These are phyloP conservation scores for Geoglossum cookeanum DNA, from an alignment of 2,329 filamentous ascomycete genomes.

Conservation along the genomic window DNA sequence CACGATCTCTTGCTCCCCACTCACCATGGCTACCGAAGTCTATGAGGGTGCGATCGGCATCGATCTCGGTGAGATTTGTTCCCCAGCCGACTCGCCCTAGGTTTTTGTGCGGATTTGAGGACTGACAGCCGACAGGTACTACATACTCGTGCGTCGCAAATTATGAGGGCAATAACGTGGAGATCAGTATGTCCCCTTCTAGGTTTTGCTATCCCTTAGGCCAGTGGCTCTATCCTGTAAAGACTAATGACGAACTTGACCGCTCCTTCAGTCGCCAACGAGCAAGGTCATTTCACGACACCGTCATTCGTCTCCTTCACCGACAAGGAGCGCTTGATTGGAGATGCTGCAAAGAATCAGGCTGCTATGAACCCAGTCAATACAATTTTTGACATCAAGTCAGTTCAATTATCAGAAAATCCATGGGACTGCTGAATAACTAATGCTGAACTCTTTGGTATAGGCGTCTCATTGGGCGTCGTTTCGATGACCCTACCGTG, in stretches of 20 bases:
- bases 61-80: conserved; percentile 67
- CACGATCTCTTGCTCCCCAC: conserved; percentile 6
- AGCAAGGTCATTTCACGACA: conserved; percentile 98
- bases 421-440: neutral
- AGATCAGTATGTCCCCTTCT: conserved; percentile 53
- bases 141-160: conserved; percentile 99
- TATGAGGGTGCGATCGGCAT: conserved; percentile 99
- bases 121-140: conserved; percentile 44
- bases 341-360: conserved; percentile 99
- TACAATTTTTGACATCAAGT: conserved; percentile 99
- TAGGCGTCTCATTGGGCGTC: conserved; percentile 92
- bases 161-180: conserved; percentile 98
- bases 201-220: neutral
- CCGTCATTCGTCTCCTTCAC: conserved; percentile 99
- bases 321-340: conserved; percentile 94
- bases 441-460: conserved; percentile 4
- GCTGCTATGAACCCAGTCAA: conserved; percentile 97
- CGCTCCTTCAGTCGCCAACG: conserved; percentile 58
- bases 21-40: conserved; percentile 86
- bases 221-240: conserved; percentile 2
- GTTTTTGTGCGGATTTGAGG: neutral
- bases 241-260: conserved; percentile 10
- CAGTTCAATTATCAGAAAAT: conserved; percentile 23
- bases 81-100: conserved; percentile 11
- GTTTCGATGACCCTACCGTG: conserved; percentile 86